Evolutionary conservation across 495 filamentous ascomycete species (phyloP).

Genomic region (Parmelia sp.): DNA sequence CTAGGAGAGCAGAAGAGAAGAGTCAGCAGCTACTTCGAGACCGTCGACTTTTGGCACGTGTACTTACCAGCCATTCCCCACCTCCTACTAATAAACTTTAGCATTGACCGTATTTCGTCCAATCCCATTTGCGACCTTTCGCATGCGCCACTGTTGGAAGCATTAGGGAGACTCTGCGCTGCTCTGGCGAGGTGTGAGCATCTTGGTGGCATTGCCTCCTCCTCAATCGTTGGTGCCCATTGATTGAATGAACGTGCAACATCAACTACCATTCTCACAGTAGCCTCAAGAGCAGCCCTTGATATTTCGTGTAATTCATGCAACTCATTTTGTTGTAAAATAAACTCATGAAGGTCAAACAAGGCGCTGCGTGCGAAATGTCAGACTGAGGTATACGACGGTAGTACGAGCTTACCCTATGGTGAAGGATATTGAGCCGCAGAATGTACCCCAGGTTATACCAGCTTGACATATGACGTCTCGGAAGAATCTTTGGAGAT

Average conservation of each 20-base stretch:
- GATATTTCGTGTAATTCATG: neutral
- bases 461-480: neutral
- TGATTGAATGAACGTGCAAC: constrained; percentile 12
- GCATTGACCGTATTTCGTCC: neutral
- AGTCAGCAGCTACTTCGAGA: neutral
- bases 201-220: neutral
- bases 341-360: neutral
- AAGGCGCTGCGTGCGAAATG: neutral
- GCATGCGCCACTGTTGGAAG: neutral
- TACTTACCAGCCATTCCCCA: neutral
- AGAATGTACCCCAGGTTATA: neutral
- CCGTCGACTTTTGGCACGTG: neutral
- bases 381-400: neutral
- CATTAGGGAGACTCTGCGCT: neutral
- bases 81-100: neutral
- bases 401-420: neutral
- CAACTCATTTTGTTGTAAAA: constrained; percentile 1
- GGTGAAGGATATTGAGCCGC: constrained; percentile 3
- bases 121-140: neutral
- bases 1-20: neutral
- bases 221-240: neutral
- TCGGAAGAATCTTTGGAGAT: neutral
- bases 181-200: constrained; percentile 4
- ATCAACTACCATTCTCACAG: constrained; percentile 4
- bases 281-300: neutral